A percentile compares a stretch with the other conserved stretches of the same genome.
phyloP scores from a whole-genome alignment of 2,329 filamentous ascomycete species.

The Colletotrichum destructivum region DNA sequence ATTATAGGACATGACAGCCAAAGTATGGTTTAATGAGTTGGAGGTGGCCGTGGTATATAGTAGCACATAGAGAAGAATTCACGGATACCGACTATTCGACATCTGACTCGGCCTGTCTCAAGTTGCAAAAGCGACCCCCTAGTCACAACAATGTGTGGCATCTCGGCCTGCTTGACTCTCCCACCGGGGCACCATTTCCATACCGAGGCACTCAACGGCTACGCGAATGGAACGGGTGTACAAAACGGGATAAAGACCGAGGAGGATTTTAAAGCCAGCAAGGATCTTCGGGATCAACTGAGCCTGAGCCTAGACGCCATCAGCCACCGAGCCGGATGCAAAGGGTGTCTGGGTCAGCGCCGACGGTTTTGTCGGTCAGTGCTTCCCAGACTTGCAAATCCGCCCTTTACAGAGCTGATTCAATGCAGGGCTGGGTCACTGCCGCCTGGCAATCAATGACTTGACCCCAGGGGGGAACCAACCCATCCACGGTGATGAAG shows the following conservation, averaged over 20 bases:
- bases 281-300: slow-evolving; percentile 34
- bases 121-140: no score
- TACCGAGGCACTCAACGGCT: slow-evolving; percentile 22
- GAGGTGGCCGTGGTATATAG: no score
- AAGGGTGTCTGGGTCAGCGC: slow-evolving; percentile 47
- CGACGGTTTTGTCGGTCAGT: slow-evolving; percentile 32
- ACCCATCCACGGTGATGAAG: slow-evolving; percentile 57
- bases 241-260: not conserved
- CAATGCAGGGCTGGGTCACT: slow-evolving; percentile 57
- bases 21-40: no score
- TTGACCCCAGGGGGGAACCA: slow-evolving; percentile 61
- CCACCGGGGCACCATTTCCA: slow-evolving; percentile 15
- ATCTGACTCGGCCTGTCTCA: no score
- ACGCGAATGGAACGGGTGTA: not conserved
- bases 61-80: no score
- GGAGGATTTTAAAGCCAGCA: not conserved
- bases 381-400: no score
- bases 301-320: slow-evolving; percentile 45
- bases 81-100: no score
- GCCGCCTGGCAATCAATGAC: slow-evolving; percentile 67
- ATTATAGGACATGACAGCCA: no score
- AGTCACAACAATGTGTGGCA: slow-evolving; percentile 18
- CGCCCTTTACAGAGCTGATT: no score
- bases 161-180: slow-evolving; percentile 27
- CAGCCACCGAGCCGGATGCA: slow-evolving; percentile 49